Evolutionary conservation across 2,329 filamentous ascomycete genomes (phyloP).

Genomic region (Pseudonectria foliicola): DNA sequence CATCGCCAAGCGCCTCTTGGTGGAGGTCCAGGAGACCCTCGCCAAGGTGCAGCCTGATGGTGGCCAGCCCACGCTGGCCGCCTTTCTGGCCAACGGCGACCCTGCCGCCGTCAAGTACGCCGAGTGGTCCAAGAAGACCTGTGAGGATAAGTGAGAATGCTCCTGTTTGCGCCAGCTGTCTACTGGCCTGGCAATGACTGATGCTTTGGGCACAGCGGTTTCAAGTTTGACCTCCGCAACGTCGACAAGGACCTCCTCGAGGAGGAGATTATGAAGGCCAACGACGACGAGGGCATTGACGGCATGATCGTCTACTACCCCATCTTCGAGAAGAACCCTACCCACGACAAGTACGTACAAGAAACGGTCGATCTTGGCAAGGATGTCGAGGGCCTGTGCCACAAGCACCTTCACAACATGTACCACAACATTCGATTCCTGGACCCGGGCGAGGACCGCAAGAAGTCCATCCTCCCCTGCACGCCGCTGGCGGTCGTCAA

Average conservation of each 20-base stretch:
- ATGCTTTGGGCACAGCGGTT: constrained; percentile 54
- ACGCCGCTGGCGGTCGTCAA: constrained; percentile 95
- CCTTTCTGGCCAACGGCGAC: constrained; percentile 88
- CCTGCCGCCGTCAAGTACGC: constrained; percentile 89
- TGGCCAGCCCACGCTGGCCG: constrained; percentile 68
- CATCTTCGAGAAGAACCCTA: constrained; percentile 73
- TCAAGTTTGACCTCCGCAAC: constrained; percentile 77
- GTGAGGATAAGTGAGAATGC: constrained; percentile 77
- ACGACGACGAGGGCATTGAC: constrained; percentile 68
- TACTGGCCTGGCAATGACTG: constrained; percentile 4
- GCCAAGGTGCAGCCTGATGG: constrained; percentile 54
- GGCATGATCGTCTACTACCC: constrained; percentile 98
- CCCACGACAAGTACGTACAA: constrained; percentile 91
- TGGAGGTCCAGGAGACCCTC: constrained; percentile 70
- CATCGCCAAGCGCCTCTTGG: constrained; percentile 74
- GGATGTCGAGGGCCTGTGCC: constrained; percentile 91
- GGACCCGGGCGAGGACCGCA: constrained; percentile 65
- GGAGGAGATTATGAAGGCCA: constrained; percentile 79
- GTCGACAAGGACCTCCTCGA: constrained; percentile 85
- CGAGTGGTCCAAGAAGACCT: constrained; percentile 95
- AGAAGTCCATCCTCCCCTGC: constrained; percentile 91
- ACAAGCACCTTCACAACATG: constrained; percentile 98
- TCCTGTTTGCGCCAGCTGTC: constrained; percentile 1
- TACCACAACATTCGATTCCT: constrained; percentile 97
- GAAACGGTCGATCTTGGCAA: constrained; percentile 86